phyloP scores from a whole-genome alignment of 2,329 filamentous ascomycete species.

The Botrytis galanthina region DNA sequence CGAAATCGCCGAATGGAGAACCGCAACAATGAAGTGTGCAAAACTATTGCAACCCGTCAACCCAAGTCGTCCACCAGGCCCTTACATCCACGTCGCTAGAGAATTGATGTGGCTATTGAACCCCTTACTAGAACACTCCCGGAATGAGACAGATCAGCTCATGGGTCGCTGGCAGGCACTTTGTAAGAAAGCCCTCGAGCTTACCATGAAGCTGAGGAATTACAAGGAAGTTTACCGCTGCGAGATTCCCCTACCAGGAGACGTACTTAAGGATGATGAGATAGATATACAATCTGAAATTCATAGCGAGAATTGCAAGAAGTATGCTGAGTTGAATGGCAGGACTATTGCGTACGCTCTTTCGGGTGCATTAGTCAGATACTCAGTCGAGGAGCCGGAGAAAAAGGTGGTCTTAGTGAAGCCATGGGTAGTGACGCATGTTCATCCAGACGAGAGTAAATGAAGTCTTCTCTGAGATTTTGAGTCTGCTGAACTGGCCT shows the following conservation, averaged over 20 bases:
- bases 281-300: not conserved
- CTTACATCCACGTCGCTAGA: not conserved
- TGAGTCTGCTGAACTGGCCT: not conserved
- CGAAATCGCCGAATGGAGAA: slow-evolving; percentile 7
- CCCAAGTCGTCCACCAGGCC: not conserved
- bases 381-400: not conserved
- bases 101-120: not conserved
- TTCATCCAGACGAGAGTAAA: not conserved
- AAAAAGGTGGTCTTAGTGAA: not conserved
- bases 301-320: not conserved
- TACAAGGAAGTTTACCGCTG: slow-evolving; percentile 4
- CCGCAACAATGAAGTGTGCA: not conserved
- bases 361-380: not conserved
- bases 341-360: not conserved
- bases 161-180: not conserved
- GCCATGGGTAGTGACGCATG: not conserved
- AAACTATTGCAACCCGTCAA: not conserved
- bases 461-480: not conserved
- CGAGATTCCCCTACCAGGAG: not conserved
- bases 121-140: not conserved
- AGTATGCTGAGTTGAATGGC: not conserved
- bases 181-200: not conserved
- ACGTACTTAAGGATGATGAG: not conserved
- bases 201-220: not conserved
- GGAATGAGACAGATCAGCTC: not conserved